Conservation (phyloP, 2,329 filamentous ascomycete species). For the Cladorrhinum sp. region DNA sequence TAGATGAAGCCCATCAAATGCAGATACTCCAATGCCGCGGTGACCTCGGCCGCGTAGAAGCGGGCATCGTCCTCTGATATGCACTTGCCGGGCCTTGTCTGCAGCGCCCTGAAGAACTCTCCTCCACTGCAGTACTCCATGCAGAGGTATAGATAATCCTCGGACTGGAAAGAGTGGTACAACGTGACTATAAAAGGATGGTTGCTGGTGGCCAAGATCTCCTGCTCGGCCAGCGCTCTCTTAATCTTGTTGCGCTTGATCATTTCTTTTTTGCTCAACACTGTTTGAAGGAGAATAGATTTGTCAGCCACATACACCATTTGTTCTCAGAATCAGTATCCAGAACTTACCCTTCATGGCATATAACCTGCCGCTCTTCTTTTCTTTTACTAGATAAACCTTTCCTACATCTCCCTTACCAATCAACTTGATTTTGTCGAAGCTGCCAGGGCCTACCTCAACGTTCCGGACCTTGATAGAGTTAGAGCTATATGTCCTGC, state of each 20-base stretch:
- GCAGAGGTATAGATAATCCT: constrained; percentile 97
- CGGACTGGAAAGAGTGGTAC: constrained; percentile 98
- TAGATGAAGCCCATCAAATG: constrained; percentile 99
- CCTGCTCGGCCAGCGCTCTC: constrained; percentile 92
- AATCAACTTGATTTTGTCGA: constrained; percentile 99
- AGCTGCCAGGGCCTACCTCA: constrained; percentile 90
- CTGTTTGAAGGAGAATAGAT: constrained; percentile 44
- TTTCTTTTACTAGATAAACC: constrained; percentile 94
- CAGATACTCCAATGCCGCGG: constrained; percentile 90
- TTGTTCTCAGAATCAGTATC: neutral
- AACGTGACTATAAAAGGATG: constrained; percentile 98
- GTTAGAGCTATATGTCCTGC: constrained; percentile 96
- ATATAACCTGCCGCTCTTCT: constrained; percentile 93
- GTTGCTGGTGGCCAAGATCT: constrained; percentile 97
- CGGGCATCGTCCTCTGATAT: constrained; percentile 95
- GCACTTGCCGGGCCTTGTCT: constrained; percentile 95
- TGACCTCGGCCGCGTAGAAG: constrained; percentile 97
- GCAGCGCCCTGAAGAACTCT: constrained; percentile 94
- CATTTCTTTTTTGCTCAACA: constrained; percentile 99
- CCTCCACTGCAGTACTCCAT: constrained; percentile 99
- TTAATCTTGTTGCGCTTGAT: constrained; percentile 99
- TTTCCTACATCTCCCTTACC: constrained; percentile 98
- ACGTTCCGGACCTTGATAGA: constrained; percentile 98
- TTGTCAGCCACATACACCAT: constrained; percentile 35
- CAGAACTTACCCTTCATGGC: constrained; percentile 86